A percentile compares a stretch with the other conserved stretches of the same genome.
phyloP scores from a whole-genome alignment of 768 basidiomycete genomes.

The Leucosporidium scottii region DNA sequence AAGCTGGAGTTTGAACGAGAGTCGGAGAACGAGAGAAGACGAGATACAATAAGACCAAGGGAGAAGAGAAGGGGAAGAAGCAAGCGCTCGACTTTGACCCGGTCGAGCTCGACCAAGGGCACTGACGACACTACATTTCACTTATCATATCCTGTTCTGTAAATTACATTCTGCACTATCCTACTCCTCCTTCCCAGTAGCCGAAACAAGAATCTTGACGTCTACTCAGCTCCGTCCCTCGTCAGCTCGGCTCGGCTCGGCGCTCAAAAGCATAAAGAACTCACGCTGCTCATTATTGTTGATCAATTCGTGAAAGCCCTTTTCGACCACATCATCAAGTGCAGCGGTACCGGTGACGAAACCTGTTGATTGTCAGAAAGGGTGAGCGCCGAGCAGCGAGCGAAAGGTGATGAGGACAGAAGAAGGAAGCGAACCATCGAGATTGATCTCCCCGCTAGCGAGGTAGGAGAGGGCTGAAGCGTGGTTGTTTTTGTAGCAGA shows the following conservation, averaged over 20 bases:
- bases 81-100: too few relatives aligned
- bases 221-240: not conserved
- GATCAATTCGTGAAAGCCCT: constrained; percentile 15
- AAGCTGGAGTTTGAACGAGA: too few relatives aligned
- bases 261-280: not conserved
- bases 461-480: constrained; percentile 46
- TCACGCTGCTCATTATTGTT: constrained; percentile 9
- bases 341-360: constrained; percentile 17
- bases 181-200: not conserved
- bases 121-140: too few relatives aligned
- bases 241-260: not conserved
- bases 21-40: too few relatives aligned
- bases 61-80: too few relatives aligned
- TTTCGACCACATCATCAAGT: constrained; percentile 15
- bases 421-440: constrained; percentile 44
- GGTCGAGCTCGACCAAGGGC: too few relatives aligned
- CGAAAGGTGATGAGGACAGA: not conserved
- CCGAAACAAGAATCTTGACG: constrained; percentile 7
- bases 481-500: constrained; percentile 46
- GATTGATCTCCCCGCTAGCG: constrained; percentile 44
- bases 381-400: not conserved
- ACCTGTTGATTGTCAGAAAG: not conserved
- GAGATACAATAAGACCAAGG: too few relatives aligned
- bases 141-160: too few relatives aligned
- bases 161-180: too few relatives aligned